Evolutionary conservation across 2,329 filamentous ascomycete genomes (phyloP), one percentile per base, ranked within the genome.

Genomic region (Aspergillus terreus): DNA sequence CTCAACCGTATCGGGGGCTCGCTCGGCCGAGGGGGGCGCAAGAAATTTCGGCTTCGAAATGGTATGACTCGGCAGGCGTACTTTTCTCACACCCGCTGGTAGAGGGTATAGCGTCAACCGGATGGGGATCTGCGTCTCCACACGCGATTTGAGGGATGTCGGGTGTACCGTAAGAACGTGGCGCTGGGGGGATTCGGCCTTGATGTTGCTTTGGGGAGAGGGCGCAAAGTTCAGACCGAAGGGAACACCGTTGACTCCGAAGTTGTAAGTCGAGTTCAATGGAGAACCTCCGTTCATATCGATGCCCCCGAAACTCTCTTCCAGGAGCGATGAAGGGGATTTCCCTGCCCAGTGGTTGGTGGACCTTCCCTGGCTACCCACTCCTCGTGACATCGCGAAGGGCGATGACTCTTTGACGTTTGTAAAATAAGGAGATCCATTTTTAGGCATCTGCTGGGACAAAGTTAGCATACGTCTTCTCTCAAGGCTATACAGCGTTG

Each of bases 51-150:
- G 89, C 69, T 97, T 97, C 17, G 92, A 94, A 49, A 99, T 94
- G 1, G 90, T 95, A 66, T 96, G 86, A 3, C 87, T 84, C 4
- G 92, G 94, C 14, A 99, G 81, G 64, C 95, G 91, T 46, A 97
- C 76, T 66, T 87, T 90, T 57, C 86, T 88, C 51, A 92, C 83
- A 10, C 87, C 87, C 0, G 79, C 75, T 1, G 92, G 91, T 44
- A 95, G 76, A 17, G 88, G 84, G 51, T 84, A 86, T 36, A 97
- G 72, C 0, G 85, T 87, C 71, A 97, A 80, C 63, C 86, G 86
- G 60, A 96, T 90, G 7, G 88, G 89, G 60, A 97, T 96, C 67
- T 97, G 94, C 0, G 94, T 97, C 75, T 99, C 94, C 15, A 97
- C 94, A 19, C 94, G 85, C 14, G 92, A 96, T 71, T 96, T 97